phyloP scores from a whole-genome alignment of 495 filamentous ascomycete species.

The Trichocladium antarcticum region DNA sequence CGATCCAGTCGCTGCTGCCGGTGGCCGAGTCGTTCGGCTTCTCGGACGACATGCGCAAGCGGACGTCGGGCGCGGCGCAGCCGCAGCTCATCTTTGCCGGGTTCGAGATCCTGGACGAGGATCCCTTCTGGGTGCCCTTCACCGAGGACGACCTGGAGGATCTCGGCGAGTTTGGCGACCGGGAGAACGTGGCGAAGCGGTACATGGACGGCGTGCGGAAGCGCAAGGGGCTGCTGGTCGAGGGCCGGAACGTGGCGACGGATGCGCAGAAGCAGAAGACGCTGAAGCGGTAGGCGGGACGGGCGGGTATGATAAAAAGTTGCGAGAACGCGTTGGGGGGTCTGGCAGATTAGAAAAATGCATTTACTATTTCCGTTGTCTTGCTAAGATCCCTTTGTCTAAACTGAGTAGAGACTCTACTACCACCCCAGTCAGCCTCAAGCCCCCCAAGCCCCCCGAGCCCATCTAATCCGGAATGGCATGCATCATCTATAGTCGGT shows the following conservation, averaged over 20 bases:
- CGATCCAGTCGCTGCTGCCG: slow-evolving; percentile 72
- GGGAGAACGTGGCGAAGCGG: slow-evolving; percentile 87
- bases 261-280: slow-evolving; percentile 99
- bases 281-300: slow-evolving; percentile 62
- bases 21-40: slow-evolving; percentile 95
- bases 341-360: neutral
- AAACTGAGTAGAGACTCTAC: slow-evolving; percentile 6
- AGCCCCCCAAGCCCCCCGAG: slow-evolving; percentile 1
- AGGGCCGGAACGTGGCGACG: slow-evolving; percentile 55
- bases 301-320: neutral
- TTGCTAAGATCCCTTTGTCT: slow-evolving; percentile 10
- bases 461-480: slow-evolving; percentile 1
- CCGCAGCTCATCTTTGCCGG: slow-evolving; percentile 90
- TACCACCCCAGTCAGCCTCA: neutral
- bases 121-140: slow-evolving; percentile 95
- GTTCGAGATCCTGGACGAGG: slow-evolving; percentile 80
- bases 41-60: slow-evolving; percentile 87
- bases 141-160: slow-evolving; percentile 97
- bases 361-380: slow-evolving; percentile 5
- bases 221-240: slow-evolving; percentile 78
- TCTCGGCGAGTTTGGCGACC: slow-evolving; percentile 82
- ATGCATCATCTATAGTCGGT: neutral
- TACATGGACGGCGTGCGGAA: slow-evolving; percentile 84
- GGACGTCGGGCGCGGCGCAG: slow-evolving; percentile 78
- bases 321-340: neutral